These are phyloP conservation scores for Xerocomellus chrysenteron DNA, from an alignment of 768 basidiomycete genomes.

Conservation along the genomic window DNA sequence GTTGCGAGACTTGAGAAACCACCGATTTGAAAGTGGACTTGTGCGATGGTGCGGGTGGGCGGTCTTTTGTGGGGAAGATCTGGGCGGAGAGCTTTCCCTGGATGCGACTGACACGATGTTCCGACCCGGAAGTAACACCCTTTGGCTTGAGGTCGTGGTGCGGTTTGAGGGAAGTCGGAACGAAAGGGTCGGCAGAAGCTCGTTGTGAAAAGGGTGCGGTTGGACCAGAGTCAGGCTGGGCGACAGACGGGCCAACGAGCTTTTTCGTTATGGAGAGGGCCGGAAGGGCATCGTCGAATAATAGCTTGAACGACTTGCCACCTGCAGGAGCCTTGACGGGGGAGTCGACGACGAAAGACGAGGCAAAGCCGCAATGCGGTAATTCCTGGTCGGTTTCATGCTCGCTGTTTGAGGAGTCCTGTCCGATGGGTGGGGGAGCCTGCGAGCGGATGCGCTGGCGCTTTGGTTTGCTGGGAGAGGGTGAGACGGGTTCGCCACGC, in stretches of 20 bases:
- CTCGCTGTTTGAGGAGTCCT: slow-evolving; percentile 32
- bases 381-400: slow-evolving; percentile 36
- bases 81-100: slow-evolving; percentile 4
- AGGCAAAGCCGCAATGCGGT: slow-evolving; percentile 31
- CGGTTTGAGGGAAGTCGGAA: not conserved
- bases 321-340: slow-evolving; percentile 61
- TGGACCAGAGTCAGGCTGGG: not conserved
- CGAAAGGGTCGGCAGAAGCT: not conserved
- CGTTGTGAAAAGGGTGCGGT: not conserved
- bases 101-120: not conserved
- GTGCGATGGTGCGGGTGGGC: not conserved
- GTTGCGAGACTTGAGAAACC: slow-evolving; percentile 8
- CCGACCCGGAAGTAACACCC: not conserved
- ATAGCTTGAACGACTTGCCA: slow-evolving; percentile 59
- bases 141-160: slow-evolving; percentile 3
- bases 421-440: slow-evolving; percentile 36
- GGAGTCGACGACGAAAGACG: slow-evolving; percentile 66
- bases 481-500: slow-evolving; percentile 80
- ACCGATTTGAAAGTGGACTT: not conserved
- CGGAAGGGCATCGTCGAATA: slow-evolving; percentile 59
- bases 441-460: slow-evolving; percentile 55
- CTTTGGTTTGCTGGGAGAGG: slow-evolving; percentile 78
- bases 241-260: not conserved
- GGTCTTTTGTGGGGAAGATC: slow-evolving; percentile 15
- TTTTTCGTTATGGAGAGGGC: slow-evolving; percentile 19